phyloP scores from a whole-genome alignment of 495 filamentous ascomycete species.

The Penicillium parvum region DNA sequence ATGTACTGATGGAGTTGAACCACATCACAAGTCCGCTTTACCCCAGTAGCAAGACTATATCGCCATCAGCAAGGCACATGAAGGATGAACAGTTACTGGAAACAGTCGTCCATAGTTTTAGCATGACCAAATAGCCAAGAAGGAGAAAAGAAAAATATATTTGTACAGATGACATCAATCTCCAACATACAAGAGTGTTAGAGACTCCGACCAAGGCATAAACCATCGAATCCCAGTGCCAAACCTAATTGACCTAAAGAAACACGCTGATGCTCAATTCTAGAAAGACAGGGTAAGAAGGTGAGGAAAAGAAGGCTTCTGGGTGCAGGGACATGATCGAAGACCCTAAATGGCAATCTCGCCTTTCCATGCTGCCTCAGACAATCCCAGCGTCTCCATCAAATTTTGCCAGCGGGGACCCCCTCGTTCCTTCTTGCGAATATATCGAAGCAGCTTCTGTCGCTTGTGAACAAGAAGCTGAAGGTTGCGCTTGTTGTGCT shows the following conservation, averaged over 20 bases:
- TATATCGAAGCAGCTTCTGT: slow-evolving; percentile 80
- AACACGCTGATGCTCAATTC: slow-evolving; percentile 14
- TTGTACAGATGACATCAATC: slow-evolving; percentile 21
- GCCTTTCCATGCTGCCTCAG: slow-evolving; percentile 78
- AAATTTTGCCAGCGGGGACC: slow-evolving; percentile 83
- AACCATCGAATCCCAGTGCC: slow-evolving; percentile 4
- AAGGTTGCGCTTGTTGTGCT: slow-evolving; percentile 90
- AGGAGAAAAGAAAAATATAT: slow-evolving; percentile 15
- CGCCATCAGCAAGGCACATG: too few relatives aligned
- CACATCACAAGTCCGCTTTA: too few relatives aligned
- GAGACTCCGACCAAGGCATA: slow-evolving; percentile 7
- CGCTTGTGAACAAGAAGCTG: slow-evolving; percentile 79
- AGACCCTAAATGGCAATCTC: slow-evolving; percentile 69
- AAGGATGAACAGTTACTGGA: too few relatives aligned
- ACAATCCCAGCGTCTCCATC: slow-evolving; percentile 75
- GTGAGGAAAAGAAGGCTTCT: too few relatives aligned
- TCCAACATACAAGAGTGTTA: slow-evolving; percentile 1
- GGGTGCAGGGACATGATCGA: background rate
- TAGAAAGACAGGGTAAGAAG: slow-evolving; percentile 7
- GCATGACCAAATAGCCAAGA: slow-evolving; percentile 1
- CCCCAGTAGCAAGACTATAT: too few relatives aligned
- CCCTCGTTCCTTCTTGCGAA: slow-evolving; percentile 85
- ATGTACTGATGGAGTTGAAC: too few relatives aligned
- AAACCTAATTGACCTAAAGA: slow-evolving; percentile 9
- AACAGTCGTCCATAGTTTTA: too few relatives aligned